Evolutionary conservation across 2,329 filamentous ascomycete species (phyloP).

Genomic region (Aspergillus nomiae): DNA sequence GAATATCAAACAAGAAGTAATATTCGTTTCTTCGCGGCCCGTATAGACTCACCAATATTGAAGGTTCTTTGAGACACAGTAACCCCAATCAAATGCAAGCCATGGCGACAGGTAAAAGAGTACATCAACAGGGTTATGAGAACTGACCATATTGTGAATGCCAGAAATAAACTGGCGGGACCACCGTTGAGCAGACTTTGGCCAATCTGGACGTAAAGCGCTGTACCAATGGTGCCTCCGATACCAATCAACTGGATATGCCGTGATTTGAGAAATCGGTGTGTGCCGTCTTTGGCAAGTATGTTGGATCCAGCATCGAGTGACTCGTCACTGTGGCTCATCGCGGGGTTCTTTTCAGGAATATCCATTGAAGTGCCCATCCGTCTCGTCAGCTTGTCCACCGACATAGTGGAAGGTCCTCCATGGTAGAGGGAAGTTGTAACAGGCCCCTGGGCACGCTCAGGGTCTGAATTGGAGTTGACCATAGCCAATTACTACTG

Average conservation of each 20-base stretch:
- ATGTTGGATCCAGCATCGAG: slow-evolving; percentile 28
- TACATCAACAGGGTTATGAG: not conserved
- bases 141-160: slow-evolving; percentile 49
- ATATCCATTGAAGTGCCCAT: slow-evolving; percentile 9
- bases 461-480: slow-evolving; percentile 11
- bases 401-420: slow-evolving; percentile 12
- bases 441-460: slow-evolving; percentile 17
- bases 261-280: slow-evolving; percentile 46
- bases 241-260: slow-evolving; percentile 52
- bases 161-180: slow-evolving; percentile 47
- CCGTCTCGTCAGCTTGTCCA: slow-evolving; percentile 16
- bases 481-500: slow-evolving; percentile 16
- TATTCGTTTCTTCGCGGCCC: not conserved
- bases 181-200: slow-evolving; percentile 43
- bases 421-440: slow-evolving; percentile 20
- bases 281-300: slow-evolving; percentile 35
- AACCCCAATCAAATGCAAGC: slow-evolving; percentile 8
- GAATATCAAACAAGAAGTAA: not conserved
- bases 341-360: slow-evolving; percentile 21
- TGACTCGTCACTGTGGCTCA: slow-evolving; percentile 22
- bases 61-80: slow-evolving; percentile 9
- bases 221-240: slow-evolving; percentile 49
- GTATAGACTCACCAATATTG: slow-evolving; percentile 6
- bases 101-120: slow-evolving; percentile 2
- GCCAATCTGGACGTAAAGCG: slow-evolving; percentile 47